Base-by-base conservation (phyloP, 2,329 filamentous ascomycete species). In the Penicillium sp. region DNA sequence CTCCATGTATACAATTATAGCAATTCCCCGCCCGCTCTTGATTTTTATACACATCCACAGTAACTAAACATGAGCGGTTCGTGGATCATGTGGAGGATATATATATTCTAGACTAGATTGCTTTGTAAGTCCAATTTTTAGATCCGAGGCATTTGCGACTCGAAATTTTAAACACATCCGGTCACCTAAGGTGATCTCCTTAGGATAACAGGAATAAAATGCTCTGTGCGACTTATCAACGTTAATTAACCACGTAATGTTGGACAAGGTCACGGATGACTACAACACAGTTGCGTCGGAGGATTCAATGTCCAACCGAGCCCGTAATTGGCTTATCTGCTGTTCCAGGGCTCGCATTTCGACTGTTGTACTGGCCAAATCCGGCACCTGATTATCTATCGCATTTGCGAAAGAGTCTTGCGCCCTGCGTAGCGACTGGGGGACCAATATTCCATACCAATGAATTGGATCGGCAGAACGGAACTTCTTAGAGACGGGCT, bases 361-460 rank as follows among this genome's bases (percentile, higher is more conserved):
- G n/a, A 68, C 64, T 6, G 70, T 58, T 4, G 75, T 66, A 44
- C 67, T 73, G 15, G 76, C 70, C 55, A 81, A 61, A 25, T 72
- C 64, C 2, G 77, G 70, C 25, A 79, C 63, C 1, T 66, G 60
- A 9, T 66, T 66, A 27, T 73, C 69, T n/a, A 79, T 63, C 15
- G 70, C 76, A n/a, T 66, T 61, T 8, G 65, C 70, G 59, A 82
- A 82, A 15, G 72, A 73, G 48, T 61, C 68, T 63, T 81, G 79
- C 4, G 78, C 76, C 38, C 59, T 71, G 54, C 77, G 77, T 36
- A 82, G 70, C 25, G 77, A 71, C 10, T 71, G 70, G 3, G 80
- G 77, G 19, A 79, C 74, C 13, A 82, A 68, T 41, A 82, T 77
- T 6, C 79, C 80, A 62, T 79, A 82, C 79, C 79, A 81, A 23